Percentiles rank a stretch among this genome's conserved stretches.
Evolutionary conservation across 75 land plant genomes (phyloP).

Genomic region (Sequoiadendron giganteum): DNA sequence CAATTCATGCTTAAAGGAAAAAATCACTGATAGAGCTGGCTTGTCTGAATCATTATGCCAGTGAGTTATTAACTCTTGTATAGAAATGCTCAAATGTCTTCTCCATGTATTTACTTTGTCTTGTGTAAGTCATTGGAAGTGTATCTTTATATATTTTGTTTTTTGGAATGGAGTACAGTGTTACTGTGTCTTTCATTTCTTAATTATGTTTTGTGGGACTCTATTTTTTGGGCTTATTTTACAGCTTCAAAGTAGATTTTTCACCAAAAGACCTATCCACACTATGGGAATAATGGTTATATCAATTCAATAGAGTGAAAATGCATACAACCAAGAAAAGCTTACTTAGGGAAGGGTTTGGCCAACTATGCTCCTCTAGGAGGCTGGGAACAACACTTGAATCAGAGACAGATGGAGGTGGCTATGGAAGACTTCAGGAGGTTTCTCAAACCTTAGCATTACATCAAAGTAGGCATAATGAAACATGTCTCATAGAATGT

Average conservation of each 20-base stretch:
- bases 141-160: background rate
- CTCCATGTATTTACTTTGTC: background rate
- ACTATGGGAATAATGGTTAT: background rate
- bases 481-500: too few relatives aligned
- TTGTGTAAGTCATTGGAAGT: background rate
- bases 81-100: background rate
- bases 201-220: background rate
- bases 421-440: background rate
- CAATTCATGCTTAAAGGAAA: slow-evolving; percentile 1
- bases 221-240: background rate
- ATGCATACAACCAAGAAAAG: background rate
- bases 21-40: background rate
- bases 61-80: slow-evolving; percentile 22
- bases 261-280: background rate
- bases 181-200: background rate
- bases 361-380: background rate
- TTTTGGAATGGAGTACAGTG: background rate
- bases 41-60: slow-evolving; percentile 22
- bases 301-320: background rate
- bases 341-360: background rate
- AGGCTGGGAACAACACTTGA: background rate
- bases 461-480: too few relatives aligned
- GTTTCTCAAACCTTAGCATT: background rate
- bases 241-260: background rate
- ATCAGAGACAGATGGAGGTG: background rate